Percentiles rank a stretch among this genome's conserved stretches.
phyloP scores from a whole-genome alignment of 2,329 filamentous ascomycete genomes.

The Pseudocercospora vitis region DNA sequence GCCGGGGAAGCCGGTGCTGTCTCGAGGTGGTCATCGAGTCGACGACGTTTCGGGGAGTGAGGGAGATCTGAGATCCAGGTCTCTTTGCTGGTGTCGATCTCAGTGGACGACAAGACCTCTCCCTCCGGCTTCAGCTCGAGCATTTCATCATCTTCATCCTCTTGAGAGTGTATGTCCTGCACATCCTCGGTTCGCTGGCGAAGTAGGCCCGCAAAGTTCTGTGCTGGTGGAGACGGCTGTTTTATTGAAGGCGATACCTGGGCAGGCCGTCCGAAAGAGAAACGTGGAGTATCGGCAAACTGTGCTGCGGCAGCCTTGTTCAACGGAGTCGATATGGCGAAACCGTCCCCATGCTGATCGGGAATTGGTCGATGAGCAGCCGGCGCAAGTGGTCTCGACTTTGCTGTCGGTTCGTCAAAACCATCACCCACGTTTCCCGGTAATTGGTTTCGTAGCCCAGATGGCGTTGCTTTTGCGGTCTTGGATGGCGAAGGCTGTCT shows the following conservation, averaged over 20 bases:
- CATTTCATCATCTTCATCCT: constrained; percentile 32
- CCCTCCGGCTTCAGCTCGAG: constrained; percentile 26
- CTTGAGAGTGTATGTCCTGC: constrained; percentile 24
- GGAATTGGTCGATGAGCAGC: not conserved
- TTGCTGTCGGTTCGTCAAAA: constrained; percentile 3
- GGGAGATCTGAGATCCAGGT: constrained; percentile 22
- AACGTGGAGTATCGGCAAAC: constrained; percentile 34
- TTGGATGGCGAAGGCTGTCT: constrained; percentile 22
- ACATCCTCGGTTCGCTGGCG: constrained; percentile 28
- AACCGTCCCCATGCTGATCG: constrained; percentile 10
- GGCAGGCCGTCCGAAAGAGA: constrained; percentile 22
- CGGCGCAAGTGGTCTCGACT: not conserved
- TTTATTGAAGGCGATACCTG: not conserved
- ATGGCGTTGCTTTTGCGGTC: constrained; percentile 17
- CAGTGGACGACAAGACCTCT: constrained; percentile 21
- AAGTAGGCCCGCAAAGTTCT: constrained; percentile 23
- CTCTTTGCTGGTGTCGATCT: too few species aligned
- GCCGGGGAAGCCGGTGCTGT: constrained; percentile 15
- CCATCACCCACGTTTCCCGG: constrained; percentile 10
- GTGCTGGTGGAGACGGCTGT: constrained; percentile 18
- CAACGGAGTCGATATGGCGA: not conserved
- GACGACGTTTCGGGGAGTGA: constrained; percentile 35
- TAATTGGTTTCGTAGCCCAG: constrained; percentile 6
- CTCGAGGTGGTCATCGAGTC: constrained; percentile 29
- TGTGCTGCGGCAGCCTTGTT: constrained; percentile 17